Conservation (phyloP, 768 basidiomycete genomes). For the Mycena belliarum region DNA sequence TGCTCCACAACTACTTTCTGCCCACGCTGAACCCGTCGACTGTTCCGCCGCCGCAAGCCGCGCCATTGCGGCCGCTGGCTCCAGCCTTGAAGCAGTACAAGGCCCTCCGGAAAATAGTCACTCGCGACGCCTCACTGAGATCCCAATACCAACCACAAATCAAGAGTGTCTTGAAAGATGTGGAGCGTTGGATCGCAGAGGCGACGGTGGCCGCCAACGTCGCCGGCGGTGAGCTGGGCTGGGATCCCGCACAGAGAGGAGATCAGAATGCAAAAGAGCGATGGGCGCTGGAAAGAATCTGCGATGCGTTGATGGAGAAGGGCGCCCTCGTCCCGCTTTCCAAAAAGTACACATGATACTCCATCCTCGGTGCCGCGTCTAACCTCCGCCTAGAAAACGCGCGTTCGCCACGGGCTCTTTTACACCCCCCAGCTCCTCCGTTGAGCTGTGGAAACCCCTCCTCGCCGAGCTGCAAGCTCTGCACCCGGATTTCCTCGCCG, state of each 20-base stretch:
- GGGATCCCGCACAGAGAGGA: conserved; percentile 37
- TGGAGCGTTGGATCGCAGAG: conserved; percentile 83
- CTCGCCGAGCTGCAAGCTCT: conserved; percentile 54
- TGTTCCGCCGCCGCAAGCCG: conserved; percentile 29
- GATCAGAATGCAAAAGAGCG: conserved; percentile 56
- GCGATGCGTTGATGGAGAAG: conserved; percentile 63
- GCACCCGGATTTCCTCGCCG: conserved; percentile 55
- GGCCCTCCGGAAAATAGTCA: conserved; percentile 56
- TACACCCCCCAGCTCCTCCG: conserved; percentile 49
- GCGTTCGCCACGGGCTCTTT: conserved; percentile 41
- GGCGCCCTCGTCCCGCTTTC: conserved; percentile 82
- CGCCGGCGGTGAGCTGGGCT: conserved; percentile 47
- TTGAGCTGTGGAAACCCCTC: conserved; percentile 69
- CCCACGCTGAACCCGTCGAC: conserved; percentile 66
- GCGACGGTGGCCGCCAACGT: conserved; percentile 61
- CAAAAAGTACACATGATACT: conserved; percentile 58
- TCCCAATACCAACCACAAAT: conserved; percentile 53
- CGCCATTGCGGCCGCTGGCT: conserved; percentile 53
- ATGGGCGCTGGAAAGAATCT: conserved; percentile 70
- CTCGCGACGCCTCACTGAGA: conserved; percentile 65
- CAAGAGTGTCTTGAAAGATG: conserved; percentile 50
- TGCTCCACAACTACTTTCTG: conserved; percentile 81
- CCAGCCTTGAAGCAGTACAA: conserved; percentile 81
- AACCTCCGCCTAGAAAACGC: conserved; percentile 54
- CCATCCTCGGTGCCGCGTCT: conserved; percentile 40